These are phyloP conservation scores for Mucor saturninus DNA, from an alignment of 371 early-diverging fungal genomes.

Conservation along the genomic window DNA sequence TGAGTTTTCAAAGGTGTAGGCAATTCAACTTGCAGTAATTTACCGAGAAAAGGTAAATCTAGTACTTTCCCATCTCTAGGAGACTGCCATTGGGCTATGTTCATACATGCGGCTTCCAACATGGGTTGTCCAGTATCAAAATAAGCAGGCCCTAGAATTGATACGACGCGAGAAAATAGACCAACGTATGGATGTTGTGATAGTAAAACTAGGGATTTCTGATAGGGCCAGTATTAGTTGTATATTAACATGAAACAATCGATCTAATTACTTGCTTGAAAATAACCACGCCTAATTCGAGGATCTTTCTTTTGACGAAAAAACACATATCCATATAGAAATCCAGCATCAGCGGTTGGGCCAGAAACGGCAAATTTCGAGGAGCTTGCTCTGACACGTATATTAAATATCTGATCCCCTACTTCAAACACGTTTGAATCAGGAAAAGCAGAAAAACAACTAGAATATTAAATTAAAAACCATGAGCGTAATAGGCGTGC, in stretches of 20 bases:
- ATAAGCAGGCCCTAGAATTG: constrained; percentile 78
- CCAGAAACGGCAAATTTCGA: constrained; percentile 65
- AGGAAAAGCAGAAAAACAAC: constrained; percentile 94
- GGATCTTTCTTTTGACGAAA: constrained; percentile 92
- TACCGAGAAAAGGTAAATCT: constrained; percentile 80
- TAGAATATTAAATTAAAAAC: constrained; percentile 26
- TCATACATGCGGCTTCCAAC: constrained; percentile 83
- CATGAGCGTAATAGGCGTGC: background rate
- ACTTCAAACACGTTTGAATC: constrained; percentile 91
- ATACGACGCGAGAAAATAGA: constrained; percentile 77
- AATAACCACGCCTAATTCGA: constrained; percentile 86
- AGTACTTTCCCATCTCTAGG: constrained; percentile 45
- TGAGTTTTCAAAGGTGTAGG: constrained; percentile 81
- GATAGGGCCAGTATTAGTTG: background rate
- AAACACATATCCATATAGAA: constrained; percentile 91
- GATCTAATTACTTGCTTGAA: constrained; percentile 62
- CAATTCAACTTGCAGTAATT: constrained; percentile 71
- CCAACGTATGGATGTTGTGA: constrained; percentile 91
- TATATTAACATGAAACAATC: background rate
- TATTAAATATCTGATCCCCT: constrained; percentile 91
- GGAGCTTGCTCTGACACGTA: constrained; percentile 78
- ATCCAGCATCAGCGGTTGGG: constrained; percentile 73
- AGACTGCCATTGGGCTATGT: constrained; percentile 75
- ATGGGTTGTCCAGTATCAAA: constrained; percentile 80
- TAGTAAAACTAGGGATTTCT: constrained; percentile 87